Evolutionary conservation across 805 yeast species (phyloP).

Genomic region (Lipomyces chichibuensis): DNA sequence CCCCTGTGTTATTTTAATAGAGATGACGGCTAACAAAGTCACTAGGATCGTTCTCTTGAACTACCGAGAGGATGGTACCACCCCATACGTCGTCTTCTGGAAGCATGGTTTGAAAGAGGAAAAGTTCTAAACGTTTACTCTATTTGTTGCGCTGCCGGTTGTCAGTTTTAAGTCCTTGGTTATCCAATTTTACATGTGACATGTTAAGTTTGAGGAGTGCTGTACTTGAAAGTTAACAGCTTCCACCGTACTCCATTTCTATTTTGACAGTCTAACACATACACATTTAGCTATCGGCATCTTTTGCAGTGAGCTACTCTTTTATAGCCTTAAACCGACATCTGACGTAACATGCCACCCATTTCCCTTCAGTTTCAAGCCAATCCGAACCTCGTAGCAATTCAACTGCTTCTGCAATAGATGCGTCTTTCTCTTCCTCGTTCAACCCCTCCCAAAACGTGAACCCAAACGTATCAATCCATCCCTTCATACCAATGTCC

Average conservation of each 20-base stretch:
- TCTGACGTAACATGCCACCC: constrained; percentile 38
- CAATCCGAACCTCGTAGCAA: constrained; percentile 24
- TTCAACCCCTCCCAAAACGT: constrained; percentile 32
- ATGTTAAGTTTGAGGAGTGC: not conserved
- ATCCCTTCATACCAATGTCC: constrained; percentile 35
- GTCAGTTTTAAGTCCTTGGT: not conserved
- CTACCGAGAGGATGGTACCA: constrained; percentile 99
- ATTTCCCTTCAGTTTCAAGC: constrained; percentile 20
- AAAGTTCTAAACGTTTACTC: constrained; percentile 67
- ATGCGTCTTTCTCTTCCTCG: constrained; percentile 20
- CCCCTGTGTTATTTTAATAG: not conserved
- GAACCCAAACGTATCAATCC: constrained; percentile 40
- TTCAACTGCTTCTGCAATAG: constrained; percentile 30
- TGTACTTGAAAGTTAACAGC: not conserved
- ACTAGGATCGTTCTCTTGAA: constrained; percentile 76
- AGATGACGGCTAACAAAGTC: not conserved
- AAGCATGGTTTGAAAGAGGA: constrained; percentile 92
- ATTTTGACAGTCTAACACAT: not conserved
- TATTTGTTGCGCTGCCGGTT: not conserved
- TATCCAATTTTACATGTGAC: not conserved
- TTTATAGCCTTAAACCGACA: constrained; percentile 34
- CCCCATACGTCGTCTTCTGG: constrained; percentile 98
- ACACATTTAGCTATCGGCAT: not conserved
- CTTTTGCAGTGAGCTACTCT: not conserved
- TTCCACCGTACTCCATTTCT: not conserved